Evolutionary conservation across 768 basidiomycete genomes (phyloP).

Genomic region (Brasilioporus rufonigricans): DNA sequence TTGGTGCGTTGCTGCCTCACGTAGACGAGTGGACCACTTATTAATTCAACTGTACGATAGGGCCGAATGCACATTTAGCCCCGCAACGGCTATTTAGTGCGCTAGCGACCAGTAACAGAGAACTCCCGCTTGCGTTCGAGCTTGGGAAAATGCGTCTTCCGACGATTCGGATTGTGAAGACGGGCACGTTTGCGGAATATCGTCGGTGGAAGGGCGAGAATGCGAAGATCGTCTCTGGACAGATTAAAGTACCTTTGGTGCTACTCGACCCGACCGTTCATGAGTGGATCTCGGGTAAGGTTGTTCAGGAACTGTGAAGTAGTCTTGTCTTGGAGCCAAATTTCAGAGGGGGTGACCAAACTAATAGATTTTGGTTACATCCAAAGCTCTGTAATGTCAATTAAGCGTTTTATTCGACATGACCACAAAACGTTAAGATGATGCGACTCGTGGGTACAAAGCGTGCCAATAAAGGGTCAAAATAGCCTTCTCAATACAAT

Average conservation of each 20-base stretch:
- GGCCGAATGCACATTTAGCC: background rate
- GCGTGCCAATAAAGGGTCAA: too few species aligned
- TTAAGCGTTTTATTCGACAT: too few species aligned
- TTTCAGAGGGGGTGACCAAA: too few species aligned
- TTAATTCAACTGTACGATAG: background rate
- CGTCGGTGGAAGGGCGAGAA: constrained; percentile 5
- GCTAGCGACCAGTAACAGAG: background rate
- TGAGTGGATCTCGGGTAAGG: background rate
- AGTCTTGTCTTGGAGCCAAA: too few species aligned
- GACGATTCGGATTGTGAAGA: background rate
- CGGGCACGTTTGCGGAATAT: constrained; percentile 18
- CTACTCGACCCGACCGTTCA: background rate
- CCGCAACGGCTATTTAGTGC: constrained; percentile 6
- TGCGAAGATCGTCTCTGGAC: background rate
- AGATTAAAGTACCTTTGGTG: background rate
- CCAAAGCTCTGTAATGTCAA: too few species aligned
- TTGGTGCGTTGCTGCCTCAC: background rate
- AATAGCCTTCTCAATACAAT: too few species aligned
- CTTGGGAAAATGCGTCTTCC: background rate
- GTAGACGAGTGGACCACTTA: background rate
- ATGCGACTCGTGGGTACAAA: too few species aligned
- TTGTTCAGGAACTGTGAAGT: background rate
- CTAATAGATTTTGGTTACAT: too few species aligned
- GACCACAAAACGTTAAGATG: too few species aligned
- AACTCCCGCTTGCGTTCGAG: background rate